phyloP scores from a whole-genome alignment of 331 rosid genomes.

The Phaseolus coccineus region DNA sequence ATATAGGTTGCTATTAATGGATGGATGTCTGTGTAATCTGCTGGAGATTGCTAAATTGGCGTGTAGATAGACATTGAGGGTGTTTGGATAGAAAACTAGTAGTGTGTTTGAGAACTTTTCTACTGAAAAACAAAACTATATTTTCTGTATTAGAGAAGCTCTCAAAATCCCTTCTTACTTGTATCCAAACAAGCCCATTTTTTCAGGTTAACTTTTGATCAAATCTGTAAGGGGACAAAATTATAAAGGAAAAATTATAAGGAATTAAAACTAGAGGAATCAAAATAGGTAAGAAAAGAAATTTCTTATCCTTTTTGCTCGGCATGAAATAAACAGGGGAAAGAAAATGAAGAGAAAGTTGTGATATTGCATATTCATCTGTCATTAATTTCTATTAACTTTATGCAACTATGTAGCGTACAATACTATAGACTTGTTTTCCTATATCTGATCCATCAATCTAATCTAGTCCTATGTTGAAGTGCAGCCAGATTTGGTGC shows the following conservation, averaged over 20 bases:
- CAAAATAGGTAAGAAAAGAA: background rate
- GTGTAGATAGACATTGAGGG: background rate
- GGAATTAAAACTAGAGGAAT: background rate
- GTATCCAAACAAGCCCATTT: background rate
- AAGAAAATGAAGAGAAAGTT: constrained; percentile 16
- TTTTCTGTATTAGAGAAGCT: no score
- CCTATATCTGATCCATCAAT: constrained; percentile 38
- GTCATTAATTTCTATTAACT: constrained; percentile 1
- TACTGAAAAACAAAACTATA: no score
- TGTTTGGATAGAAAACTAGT: no score
- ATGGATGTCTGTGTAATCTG: background rate
- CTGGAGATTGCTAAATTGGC: background rate
- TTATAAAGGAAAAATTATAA: background rate
- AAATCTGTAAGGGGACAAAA: background rate
- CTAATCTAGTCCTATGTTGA: constrained; percentile 59
- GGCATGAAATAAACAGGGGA: constrained; percentile 11
- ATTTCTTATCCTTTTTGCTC: constrained; percentile 8
- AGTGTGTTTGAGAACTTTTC: no score
- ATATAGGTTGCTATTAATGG: background rate
- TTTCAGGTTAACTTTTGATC: background rate
- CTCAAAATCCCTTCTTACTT: no score
- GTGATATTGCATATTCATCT: background rate
- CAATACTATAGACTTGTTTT: constrained; percentile 8
- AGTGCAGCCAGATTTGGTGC: constrained; percentile 99
- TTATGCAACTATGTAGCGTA: background rate